Evolutionary conservation across 768 basidiomycete species (phyloP).

Genomic region (Podaxis mareebaensis): DNA sequence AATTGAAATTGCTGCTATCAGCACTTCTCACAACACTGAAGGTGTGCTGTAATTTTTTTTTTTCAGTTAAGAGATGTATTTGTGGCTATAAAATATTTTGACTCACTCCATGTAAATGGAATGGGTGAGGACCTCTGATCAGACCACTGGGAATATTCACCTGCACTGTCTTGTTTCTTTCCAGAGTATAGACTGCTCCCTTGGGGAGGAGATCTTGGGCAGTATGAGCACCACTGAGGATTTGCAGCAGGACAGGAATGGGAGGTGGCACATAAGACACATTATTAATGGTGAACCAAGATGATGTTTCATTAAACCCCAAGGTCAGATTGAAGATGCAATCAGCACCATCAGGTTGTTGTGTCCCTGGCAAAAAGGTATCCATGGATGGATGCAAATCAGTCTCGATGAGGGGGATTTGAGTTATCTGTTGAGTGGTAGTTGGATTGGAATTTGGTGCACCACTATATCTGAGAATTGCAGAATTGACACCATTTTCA

Average conservation of each 20-base stretch:
- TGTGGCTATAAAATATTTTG: background rate
- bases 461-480: conserved; percentile 43
- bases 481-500: conserved; percentile 37
- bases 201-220: conserved; percentile 49
- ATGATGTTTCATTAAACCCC: conserved; percentile 14
- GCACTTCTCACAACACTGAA: conserved; percentile 48
- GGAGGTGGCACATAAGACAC: conserved; percentile 27
- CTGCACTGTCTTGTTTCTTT: conserved; percentile 41
- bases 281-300: conserved; percentile 18
- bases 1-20: conserved; percentile 36
- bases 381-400: conserved; percentile 22
- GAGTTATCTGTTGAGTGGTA: conserved; percentile 10
- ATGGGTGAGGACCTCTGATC: conserved; percentile 40
- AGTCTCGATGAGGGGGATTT: conserved; percentile 23
- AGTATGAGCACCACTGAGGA: conserved; percentile 51
- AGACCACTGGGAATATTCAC: conserved; percentile 32
- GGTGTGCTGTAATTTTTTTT: conserved; percentile 32
- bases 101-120: conserved; percentile 39
- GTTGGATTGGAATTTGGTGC: conserved; percentile 32
- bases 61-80: background rate
- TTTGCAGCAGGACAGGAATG: conserved; percentile 57
- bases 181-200: conserved; percentile 48
- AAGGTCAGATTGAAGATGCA: conserved; percentile 23
- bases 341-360: conserved; percentile 22
- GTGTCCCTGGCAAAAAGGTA: conserved; percentile 24